A percentile compares a stretch with the other conserved stretches of the same genome.
Evolutionary conservation across 441 rosid species (phyloP).

Genomic region (Populus trichocarpa): DNA sequence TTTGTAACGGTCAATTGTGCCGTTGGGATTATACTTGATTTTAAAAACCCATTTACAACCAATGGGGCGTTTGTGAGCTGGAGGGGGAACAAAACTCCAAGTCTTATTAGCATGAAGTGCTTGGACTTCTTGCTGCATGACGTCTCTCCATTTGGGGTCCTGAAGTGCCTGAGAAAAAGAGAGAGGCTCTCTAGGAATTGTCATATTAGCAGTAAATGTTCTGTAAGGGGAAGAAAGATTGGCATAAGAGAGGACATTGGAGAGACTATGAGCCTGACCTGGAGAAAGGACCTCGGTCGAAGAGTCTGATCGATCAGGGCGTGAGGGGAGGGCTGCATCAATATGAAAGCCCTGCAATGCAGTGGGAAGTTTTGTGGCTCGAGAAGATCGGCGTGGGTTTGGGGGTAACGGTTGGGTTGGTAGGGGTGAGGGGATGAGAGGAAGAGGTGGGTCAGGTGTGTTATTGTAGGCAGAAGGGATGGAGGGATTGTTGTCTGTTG

Average conservation of each 20-base stretch:
- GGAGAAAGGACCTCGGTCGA: background rate
- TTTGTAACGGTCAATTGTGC: constrained; percentile 2
- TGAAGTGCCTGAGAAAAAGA: background rate
- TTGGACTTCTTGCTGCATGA: background rate
- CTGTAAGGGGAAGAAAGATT: background rate
- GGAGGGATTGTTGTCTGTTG: no score
- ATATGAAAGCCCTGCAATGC: background rate
- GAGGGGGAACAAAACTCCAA: background rate
- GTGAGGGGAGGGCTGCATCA: background rate
- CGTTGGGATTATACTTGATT: background rate
- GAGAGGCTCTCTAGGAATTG: background rate
- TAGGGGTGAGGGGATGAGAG: no score
- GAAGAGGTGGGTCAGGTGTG: no score
- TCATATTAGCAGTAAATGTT: background rate
- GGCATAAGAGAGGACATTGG: background rate
- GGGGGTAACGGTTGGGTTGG: no score
- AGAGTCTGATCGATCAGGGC: background rate
- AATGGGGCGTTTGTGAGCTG: background rate
- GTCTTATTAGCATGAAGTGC: background rate
- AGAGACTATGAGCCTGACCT: background rate
- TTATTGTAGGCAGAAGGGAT: no score
- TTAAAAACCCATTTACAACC: background rate
- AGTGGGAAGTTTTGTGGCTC: background rate
- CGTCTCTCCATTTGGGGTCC: background rate
- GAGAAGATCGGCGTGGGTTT: no score